Conservation (phyloP, 768 basidiomycete genomes). For the Xerocomellus amylosporus region DNA sequence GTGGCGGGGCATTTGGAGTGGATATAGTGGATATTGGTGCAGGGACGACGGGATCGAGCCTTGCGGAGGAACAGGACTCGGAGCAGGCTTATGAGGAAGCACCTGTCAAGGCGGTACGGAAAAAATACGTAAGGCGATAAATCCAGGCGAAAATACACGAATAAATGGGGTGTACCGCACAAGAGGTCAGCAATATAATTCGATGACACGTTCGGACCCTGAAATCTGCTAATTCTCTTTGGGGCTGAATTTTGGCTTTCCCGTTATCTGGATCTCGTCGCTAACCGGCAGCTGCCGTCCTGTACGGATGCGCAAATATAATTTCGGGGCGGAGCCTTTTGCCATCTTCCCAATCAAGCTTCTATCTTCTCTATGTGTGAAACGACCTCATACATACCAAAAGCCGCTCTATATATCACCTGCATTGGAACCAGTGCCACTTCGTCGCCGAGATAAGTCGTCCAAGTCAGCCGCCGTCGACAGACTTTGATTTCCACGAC, state of each 20-base stretch:
- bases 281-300: slow-evolving; percentile 29
- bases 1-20: slow-evolving; percentile 31
- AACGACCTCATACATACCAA: slow-evolving; percentile 11
- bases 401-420: slow-evolving; percentile 14
- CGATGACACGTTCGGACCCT: slow-evolving; percentile 33
- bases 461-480: not conserved
- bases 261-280: slow-evolving; percentile 33
- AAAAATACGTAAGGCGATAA: slow-evolving; percentile 35
- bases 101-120: slow-evolving; percentile 36
- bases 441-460: not conserved
- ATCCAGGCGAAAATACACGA: slow-evolving; percentile 21
- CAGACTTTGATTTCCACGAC: not conserved
- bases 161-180: slow-evolving; percentile 23
- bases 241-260: slow-evolving; percentile 34
- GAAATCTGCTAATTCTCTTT: slow-evolving; percentile 29
- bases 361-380: slow-evolving; percentile 18
- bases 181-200: slow-evolving; percentile 23
- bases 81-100: slow-evolving; percentile 34
- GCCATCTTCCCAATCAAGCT: slow-evolving; percentile 5
- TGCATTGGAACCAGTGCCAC: slow-evolving; percentile 1
- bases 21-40: slow-evolving; percentile 11
- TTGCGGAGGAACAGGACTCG: slow-evolving; percentile 26
- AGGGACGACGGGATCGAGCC: slow-evolving; percentile 23
- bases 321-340: slow-evolving; percentile 35
- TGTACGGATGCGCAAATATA: slow-evolving; percentile 25